Evolutionary conservation across 495 filamentous ascomycete species (phyloP), one percentile per base, ranked within the genome.

Genomic region (Bacidia rubella): DNA sequence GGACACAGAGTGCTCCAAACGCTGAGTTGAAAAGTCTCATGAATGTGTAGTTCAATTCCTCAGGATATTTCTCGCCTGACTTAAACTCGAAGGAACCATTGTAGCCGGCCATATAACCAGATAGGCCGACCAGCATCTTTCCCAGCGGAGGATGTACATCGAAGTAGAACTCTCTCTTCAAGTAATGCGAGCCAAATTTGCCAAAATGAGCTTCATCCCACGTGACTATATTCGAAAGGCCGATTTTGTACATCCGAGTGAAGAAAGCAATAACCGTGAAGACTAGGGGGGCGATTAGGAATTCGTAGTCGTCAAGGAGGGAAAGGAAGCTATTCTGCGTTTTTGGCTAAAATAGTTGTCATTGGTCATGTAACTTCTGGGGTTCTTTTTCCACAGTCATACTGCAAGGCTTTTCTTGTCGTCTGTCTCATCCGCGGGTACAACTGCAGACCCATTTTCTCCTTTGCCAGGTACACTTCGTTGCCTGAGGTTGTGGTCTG

Each of bases 61-160:
- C 76, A 1, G 92, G 92, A 63, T 98, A 98, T 42, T 75, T 86
- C 66, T 97, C 92, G 60, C 92, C 92, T 22, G 90, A 96, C 66
- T 98, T 98, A 79, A 98, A 98, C 67, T 97, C 93, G 70, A 98
- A 98, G 1, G 93, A 95, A 29, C 92, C 92, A 77, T 98, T 98
- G 74, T 98, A 98, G 48, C 90, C 90, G 32, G 92, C 92, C 51
- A 98, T 73, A 60, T 89, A 90, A 60, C 92, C 92, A 11, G 92
- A 97, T 51, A 98, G 76, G 43, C 92, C 92, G 56, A 98, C 93
- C 22, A 98, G 78, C 78, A 98, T 96, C 74, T 98, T 98, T 62
- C 92, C 92, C 43, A 97, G 78, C 43, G 92, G 92, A 49, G 92
- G 92, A 66, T 98, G 86, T 29, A 97, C 92, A 75, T 98, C 92